Base-by-base conservation (phyloP, 768 basidiomycete species). In the Coprinopsis strossmayeri region DNA sequence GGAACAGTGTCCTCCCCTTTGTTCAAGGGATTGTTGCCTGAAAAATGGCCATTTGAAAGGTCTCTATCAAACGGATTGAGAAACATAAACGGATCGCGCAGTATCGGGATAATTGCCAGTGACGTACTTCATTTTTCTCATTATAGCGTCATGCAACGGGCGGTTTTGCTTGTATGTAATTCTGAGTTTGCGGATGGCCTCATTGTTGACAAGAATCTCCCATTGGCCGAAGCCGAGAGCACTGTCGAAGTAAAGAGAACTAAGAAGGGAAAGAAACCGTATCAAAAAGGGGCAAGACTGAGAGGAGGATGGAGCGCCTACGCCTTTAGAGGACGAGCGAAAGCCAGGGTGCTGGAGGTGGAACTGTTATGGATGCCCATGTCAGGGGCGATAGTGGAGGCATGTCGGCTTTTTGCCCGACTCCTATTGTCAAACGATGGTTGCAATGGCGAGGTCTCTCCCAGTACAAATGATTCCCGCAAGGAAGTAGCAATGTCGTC, bases 41-140 rank as follows among this genome's bases (percentile, higher is more conserved):
- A 82, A 54, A 86, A 85, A 46, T 77, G 72, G 0, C 83, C 84
- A 2, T 73, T 69, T 0, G 84, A 87, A 3, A 87, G 67, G 45
- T 84, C 78, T 56, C 84, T 85, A 42, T n/a, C 18, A 12, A 10
- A 12, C 20, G 37, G n/a, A 32, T 5, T 42, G 9, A 5, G 20
- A 46, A 39, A 17, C 18, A 7, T 24, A 32, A 15, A 7, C 15
- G 30, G 9, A 32, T 4, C 24, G 39, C 37, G 18, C 12, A 17
- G 27, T 23, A 20, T 18, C 7, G 7, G 43, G 23, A 9, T 10
- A 32, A 15, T 32, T 15, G 30, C n/a, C 20, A 32, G 5, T 3
- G 10, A n/a, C 70, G 20, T 38, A 81, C 83, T 67, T 76, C 57
- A 86, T 79, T 58, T 84, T 85, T 61, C 80, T 84, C 37, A 80